Evolutionary conservation across 1,139 yeast genomes (phyloP), one percentile per base, ranked within the genome.

Genomic region (Hanseniaspora sp.): DNA sequence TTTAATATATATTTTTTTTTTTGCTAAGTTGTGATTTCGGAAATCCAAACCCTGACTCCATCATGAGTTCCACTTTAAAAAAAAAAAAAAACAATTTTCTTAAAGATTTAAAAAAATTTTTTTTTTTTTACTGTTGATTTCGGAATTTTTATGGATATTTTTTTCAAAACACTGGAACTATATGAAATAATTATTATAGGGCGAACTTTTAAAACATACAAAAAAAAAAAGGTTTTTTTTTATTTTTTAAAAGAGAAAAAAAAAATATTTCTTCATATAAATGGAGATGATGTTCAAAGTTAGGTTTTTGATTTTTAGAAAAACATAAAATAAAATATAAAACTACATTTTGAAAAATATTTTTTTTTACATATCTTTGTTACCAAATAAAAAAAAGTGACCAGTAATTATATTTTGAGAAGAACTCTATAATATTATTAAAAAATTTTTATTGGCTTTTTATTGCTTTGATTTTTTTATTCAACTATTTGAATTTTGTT

Each of bases 121-220:
- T n/a, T 30, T 29, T 29, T 30, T 7, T 13, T 3, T 4, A n/a
- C 18, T 13, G 34, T 37, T 35, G 35, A 33, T 33, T 33, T 33
- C 35, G 13, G 35, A 23, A 13, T 37, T 37, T 37, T 37, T 3
- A 13, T 37, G 15, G 2, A 17, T n/a, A 40, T 40, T 40, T 9
- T 18, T 17, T 40, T 17, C 7, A 23, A 47, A 29, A 39, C 23
- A 47, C 38, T 38, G 51, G 51, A 47, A 47, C 44, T 31, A 38
- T 23, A 18, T 31, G 35, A 6, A 15, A 5, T 18, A 43, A 7
- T 7, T 28, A 35, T 37, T 35, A 37, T 29, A 35, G 33, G 48
- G 42, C 46, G 31, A 15, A 34, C 37, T 31, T 31, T 46, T 44
- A 33, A 30, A 31, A 44, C 15, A 17, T 13, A 15, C 7, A 34